Percentiles rank a stretch among this genome's conserved stretches.
Evolutionary conservation across 495 filamentous ascomycete genomes (phyloP).

Genomic region (Penicillium waksmanii): DNA sequence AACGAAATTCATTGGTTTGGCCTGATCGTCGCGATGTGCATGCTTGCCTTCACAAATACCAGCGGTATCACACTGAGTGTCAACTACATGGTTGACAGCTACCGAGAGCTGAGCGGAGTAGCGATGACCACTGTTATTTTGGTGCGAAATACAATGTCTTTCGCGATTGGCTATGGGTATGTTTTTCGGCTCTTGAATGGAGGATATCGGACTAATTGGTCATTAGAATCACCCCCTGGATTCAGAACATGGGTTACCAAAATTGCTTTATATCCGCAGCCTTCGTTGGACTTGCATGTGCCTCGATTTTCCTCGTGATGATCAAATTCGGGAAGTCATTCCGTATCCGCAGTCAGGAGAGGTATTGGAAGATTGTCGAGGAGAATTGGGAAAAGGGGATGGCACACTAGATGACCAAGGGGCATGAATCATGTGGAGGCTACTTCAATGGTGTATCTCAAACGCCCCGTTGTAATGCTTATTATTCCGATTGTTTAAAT

Average conservation of each 20-base stretch:
- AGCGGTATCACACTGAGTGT: constrained; percentile 63
- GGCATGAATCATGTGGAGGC: neutral
- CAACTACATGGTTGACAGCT: constrained; percentile 66
- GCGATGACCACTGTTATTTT: constrained; percentile 67
- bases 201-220: neutral
- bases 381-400: constrained; percentile 47
- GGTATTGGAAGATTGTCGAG: constrained; percentile 46
- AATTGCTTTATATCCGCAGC: constrained; percentile 67
- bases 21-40: constrained; percentile 63
- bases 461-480: too few relatives aligned
- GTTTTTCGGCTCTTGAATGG: constrained; percentile 10
- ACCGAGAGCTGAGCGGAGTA: constrained; percentile 64
- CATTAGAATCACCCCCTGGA: constrained; percentile 65
- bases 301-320: constrained; percentile 57
- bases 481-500: too few relatives aligned
- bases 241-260: constrained; percentile 61
- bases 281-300: constrained; percentile 60
- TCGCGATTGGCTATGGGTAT: constrained; percentile 60
- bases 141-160: constrained; percentile 69
- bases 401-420: constrained; percentile 33
- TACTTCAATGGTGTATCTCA: neutral
- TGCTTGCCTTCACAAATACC: constrained; percentile 60
- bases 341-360: constrained; percentile 42
- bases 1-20: constrained; percentile 65
- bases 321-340: constrained; percentile 56